phyloP scores from a whole-genome alignment of 176 grass and related monocot genomes.

The Thinopyrum elongatum region DNA sequence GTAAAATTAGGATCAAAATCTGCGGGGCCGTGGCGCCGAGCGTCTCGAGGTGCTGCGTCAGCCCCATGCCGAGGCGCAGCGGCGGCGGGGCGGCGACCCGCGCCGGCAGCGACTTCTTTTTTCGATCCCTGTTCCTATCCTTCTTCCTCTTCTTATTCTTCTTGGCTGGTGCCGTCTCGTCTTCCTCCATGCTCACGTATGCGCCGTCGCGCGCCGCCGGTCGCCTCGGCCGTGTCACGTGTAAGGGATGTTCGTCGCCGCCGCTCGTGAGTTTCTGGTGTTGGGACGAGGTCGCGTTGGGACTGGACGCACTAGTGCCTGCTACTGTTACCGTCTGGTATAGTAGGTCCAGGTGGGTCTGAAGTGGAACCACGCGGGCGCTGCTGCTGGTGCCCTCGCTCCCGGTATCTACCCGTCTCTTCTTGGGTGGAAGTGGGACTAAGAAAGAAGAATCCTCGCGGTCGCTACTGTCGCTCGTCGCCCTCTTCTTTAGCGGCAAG shows the following conservation, averaged over 20 bases:
- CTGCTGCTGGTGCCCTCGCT: neutral
- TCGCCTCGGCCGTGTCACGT: neutral
- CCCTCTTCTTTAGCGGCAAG: slow-evolving; percentile 30
- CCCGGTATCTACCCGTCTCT: neutral
- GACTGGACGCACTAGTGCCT: too few relatives aligned
- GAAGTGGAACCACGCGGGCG: neutral
- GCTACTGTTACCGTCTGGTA: neutral
- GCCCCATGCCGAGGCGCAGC: neutral
- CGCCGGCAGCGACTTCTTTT: too few relatives aligned
- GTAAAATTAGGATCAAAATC: too few relatives aligned
- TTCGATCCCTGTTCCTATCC: too few relatives aligned
- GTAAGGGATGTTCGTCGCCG: neutral
- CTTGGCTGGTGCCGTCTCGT: too few relatives aligned
- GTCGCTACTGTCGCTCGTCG: neutral
- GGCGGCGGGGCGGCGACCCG: neutral
- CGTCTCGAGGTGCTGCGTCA: neutral
- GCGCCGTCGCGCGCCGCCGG: neutral
- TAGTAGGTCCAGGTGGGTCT: too few relatives aligned
- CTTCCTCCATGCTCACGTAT: too few relatives aligned
- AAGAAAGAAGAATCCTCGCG: neutral
- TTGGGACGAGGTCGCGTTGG: neutral
- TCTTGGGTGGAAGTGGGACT: neutral
- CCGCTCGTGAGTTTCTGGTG: neutral
- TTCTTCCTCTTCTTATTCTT: too few relatives aligned
- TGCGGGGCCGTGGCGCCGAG: neutral